phyloP scores from a whole-genome alignment of 2,329 filamentous ascomycete species.

The Alternaria brassicicola region DNA sequence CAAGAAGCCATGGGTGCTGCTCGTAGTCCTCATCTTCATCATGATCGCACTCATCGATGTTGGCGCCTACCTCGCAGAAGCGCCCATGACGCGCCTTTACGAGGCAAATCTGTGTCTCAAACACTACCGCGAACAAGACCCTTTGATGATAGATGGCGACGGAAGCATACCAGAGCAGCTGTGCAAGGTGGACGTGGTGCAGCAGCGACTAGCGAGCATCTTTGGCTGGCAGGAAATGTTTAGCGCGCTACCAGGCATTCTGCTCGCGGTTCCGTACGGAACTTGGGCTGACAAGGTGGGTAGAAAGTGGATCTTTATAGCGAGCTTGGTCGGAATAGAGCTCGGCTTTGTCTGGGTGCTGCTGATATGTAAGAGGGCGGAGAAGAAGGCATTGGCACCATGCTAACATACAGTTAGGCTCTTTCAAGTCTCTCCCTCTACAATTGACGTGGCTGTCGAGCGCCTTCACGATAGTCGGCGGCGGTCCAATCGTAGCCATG shows the following conservation, averaged over 20 bases:
- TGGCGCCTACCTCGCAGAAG: conserved; percentile 52
- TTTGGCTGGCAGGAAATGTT: conserved; percentile 59
- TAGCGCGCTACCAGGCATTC: conserved; percentile 51
- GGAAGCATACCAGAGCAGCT: conserved; percentile 55
- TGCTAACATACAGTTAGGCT: conserved; percentile 30
- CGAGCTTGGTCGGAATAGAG: conserved; percentile 52
- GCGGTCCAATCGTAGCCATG: conserved; percentile 55
- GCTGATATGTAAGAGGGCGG: conserved; percentile 37
- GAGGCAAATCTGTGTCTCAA: conserved; percentile 57
- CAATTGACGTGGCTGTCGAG: conserved; percentile 57
- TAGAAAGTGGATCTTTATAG: conserved; percentile 53
- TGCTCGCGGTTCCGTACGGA: conserved; percentile 58
- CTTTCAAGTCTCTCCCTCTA: conserved; percentile 50
- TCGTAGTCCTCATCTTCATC: conserved; percentile 46
- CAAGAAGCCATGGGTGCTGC: conserved; percentile 42
- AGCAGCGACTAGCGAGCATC: conserved; percentile 57
- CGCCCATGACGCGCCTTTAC: conserved; percentile 56
- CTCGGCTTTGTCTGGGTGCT: conserved; percentile 40
- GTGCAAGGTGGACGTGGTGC: conserved; percentile 58
- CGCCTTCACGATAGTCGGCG: conserved; percentile 54
- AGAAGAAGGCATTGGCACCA: background rate
- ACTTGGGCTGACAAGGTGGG: conserved; percentile 57
- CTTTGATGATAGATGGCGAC: conserved; percentile 50
- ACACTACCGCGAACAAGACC: conserved; percentile 52
- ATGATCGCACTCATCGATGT: conserved; percentile 55